These are phyloP conservation scores for Phytophthora pisi DNA, from an alignment of 352 stramenopile genomes.

Conservation along the genomic window DNA sequence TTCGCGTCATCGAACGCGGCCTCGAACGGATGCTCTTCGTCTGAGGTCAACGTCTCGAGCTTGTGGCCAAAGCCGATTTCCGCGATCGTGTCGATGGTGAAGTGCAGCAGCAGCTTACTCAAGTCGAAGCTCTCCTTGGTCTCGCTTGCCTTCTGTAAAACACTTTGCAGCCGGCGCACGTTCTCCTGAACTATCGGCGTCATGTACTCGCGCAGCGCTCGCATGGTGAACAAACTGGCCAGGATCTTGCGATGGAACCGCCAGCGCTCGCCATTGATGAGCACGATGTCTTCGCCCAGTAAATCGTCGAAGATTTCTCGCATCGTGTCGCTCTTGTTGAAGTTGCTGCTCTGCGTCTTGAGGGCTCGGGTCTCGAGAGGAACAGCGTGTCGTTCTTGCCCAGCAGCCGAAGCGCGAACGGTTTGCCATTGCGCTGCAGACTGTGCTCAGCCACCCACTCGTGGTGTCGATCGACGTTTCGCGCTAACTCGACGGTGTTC, in stretches of 20 bases:
- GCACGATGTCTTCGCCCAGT: constrained; percentile 33
- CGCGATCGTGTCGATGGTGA: constrained; percentile 35
- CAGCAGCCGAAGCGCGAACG: constrained; percentile 27
- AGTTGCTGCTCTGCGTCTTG: constrained; percentile 42
- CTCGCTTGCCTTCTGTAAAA: constrained; percentile 9
- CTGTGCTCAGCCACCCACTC: constrained; percentile 25
- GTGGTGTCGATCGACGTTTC: constrained; percentile 11
- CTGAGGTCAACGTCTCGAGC: constrained; percentile 7
- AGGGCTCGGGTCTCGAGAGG: constrained; percentile 26
- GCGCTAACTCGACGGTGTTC: constrained; percentile 14
- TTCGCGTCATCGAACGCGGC: constrained; percentile 25
- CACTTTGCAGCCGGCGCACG: constrained; percentile 12
- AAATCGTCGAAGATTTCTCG: constrained; percentile 31
- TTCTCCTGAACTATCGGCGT: constrained; percentile 24
- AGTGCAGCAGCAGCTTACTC: constrained; percentile 21
- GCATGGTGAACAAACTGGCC: constrained; percentile 29
- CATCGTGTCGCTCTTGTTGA: constrained; percentile 38
- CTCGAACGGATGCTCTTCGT: constrained; percentile 20
- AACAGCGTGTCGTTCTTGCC: constrained; percentile 31
- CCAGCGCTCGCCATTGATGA: constrained; percentile 36
- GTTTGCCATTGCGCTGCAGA: constrained; percentile 6
- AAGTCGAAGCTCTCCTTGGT: constrained; percentile 14
- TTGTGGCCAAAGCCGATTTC: constrained; percentile 34
- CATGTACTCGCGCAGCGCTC: constrained; percentile 32
- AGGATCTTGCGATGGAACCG: constrained; percentile 38